Percentiles rank a stretch among this genome's conserved stretches.
Evolutionary conservation across 345 rosid genomes (phyloP).

Genomic region (Hibiscus mutabilis): DNA sequence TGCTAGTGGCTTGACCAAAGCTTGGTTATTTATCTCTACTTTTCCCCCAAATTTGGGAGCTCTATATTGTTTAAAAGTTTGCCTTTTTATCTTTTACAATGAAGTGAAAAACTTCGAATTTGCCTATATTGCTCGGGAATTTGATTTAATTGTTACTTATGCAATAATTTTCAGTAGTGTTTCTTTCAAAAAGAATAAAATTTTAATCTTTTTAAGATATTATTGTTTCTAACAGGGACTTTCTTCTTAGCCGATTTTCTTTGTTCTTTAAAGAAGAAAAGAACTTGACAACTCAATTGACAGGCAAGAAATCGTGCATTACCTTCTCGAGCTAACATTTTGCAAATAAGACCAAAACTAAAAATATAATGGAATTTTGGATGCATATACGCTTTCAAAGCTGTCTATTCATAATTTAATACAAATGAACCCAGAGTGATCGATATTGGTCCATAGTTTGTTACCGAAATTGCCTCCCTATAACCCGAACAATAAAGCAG

Average conservation of each 20-base stretch:
- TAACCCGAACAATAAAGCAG: background rate
- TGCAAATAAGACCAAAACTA: background rate
- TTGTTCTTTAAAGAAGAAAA: background rate
- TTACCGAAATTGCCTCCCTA: background rate
- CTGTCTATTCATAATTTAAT: background rate
- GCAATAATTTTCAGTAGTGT: too few species aligned
- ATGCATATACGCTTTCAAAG: background rate
- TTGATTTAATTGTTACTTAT: background rate
- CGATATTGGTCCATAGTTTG: background rate
- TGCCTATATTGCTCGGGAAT: too few species aligned
- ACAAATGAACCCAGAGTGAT: background rate
- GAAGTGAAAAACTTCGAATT: background rate
- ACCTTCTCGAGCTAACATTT: background rate
- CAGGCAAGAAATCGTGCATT: background rate
- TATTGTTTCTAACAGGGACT: too few species aligned
- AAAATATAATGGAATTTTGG: background rate
- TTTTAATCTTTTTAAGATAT: too few species aligned
- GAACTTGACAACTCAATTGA: background rate
- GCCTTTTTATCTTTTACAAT: background rate
- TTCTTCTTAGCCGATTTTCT: too few species aligned
- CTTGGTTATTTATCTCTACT: background rate
- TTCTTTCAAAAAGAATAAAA: too few species aligned
- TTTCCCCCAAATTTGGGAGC: background rate
- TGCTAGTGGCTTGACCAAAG: background rate
- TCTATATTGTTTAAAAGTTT: background rate